Evolutionary conservation across 208 protist species (phyloP).

Genomic region (Leptomonas pyrrhocoris): DNA sequence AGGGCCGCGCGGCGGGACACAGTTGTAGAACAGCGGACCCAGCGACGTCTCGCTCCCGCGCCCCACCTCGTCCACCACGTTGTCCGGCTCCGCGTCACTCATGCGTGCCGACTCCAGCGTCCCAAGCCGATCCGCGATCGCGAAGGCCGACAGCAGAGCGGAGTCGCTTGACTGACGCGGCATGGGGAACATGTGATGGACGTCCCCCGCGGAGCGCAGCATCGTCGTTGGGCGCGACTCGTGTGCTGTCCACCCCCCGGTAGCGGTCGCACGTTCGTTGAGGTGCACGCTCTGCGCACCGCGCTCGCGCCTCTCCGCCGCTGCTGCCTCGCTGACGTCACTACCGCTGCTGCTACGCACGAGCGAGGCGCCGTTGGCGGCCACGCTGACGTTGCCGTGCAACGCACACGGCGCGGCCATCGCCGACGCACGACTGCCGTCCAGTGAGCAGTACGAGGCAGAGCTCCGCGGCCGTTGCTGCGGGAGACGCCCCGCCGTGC

Average conservation of each 20-base stretch:
- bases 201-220: not conserved
- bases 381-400: not conserved
- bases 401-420: not conserved
- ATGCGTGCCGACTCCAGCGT: not conserved
- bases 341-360: constrained; percentile 7
- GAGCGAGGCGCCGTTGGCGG: not conserved
- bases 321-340: not conserved
- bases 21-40: not conserved
- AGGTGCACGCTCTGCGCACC: not conserved
- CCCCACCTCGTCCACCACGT: not conserved
- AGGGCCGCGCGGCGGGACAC: not conserved
- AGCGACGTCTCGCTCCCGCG: constrained; percentile 4
- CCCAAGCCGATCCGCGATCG: not conserved
- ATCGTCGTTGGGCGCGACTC: not conserved
- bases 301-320: not conserved
- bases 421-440: not conserved
- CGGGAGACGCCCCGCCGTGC: not conserved
- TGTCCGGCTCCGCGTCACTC: not conserved
- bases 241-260: not conserved
- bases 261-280: not conserved
- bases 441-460: not conserved
- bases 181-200: not conserved
- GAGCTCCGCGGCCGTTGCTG: not conserved
- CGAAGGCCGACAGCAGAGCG: not conserved
- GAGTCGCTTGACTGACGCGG: constrained; percentile 7